Conservation (phyloP, 768 basidiomycete genomes). For the Tubosaeta sp. region DNA sequence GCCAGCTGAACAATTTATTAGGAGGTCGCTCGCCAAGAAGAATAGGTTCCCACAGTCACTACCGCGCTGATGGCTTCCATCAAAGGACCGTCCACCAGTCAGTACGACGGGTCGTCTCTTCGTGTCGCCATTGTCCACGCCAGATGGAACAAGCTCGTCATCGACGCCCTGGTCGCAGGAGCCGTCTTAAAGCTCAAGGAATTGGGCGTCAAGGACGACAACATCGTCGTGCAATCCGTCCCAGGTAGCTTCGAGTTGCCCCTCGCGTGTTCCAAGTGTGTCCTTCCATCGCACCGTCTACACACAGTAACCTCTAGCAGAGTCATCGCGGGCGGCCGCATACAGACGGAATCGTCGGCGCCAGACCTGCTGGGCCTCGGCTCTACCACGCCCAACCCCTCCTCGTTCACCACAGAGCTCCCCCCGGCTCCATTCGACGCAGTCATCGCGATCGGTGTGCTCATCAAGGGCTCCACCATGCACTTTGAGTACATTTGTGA, state of each 20-base stretch:
- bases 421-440: conserved; percentile 80
- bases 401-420: conserved; percentile 32
- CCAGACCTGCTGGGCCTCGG: conserved; percentile 67
- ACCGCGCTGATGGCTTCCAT: conserved; percentile 38
- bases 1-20: not conserved
- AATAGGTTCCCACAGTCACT: conserved; percentile 15
- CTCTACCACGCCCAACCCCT: conserved; percentile 23
- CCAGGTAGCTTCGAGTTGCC: conserved; percentile 97
- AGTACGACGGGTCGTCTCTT: conserved; percentile 75
- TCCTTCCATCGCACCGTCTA: conserved; percentile 2
- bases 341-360: conserved; percentile 74
- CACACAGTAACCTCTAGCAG: conserved; percentile 38
- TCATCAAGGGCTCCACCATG: conserved; percentile 98
- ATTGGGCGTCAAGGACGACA: conserved; percentile 81
- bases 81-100: conserved; percentile 67
- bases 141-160: conserved; percentile 89
- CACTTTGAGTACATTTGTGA: conserved; percentile 99
- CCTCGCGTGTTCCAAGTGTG: conserved; percentile 77
- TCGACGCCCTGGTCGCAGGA: conserved; percentile 81
- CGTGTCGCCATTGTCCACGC: conserved; percentile 93
- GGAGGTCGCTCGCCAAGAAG: not conserved
- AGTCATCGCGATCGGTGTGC: conserved; percentile 94
- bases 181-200: conserved; percentile 75
- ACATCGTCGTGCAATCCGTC: conserved; percentile 88
- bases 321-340: conserved; percentile 82